Evolutionary conservation across 75 land plant species (phyloP).

Genomic region (Cunninghamia lanceolata): DNA sequence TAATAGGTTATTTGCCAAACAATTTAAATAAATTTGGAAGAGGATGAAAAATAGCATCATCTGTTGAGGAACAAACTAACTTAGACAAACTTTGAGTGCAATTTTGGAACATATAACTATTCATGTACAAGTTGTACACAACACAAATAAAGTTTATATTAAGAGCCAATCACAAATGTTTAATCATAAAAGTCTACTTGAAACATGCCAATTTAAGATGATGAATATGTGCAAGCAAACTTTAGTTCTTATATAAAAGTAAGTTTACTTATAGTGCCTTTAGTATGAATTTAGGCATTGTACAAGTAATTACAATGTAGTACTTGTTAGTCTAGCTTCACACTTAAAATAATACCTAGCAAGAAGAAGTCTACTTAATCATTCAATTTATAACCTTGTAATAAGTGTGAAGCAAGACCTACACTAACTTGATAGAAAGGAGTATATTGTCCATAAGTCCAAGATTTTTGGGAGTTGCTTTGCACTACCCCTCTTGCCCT

Average conservation of each 20-base stretch:
- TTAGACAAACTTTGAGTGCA: slow-evolving; percentile 36
- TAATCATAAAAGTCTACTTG: not conserved
- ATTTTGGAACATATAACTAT: slow-evolving; percentile 34
- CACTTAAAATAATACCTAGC: not conserved
- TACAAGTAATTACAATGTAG: not conserved
- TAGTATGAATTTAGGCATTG: not conserved
- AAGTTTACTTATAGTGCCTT: not conserved
- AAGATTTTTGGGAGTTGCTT: slow-evolving; percentile 36
- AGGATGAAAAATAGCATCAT: slow-evolving; percentile 45
- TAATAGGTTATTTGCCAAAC: slow-evolving; percentile 51
- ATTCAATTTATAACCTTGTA: slow-evolving; percentile 1
- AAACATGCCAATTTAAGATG: not conserved
- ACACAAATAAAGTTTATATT: not conserved
- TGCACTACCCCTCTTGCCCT: slow-evolving; percentile 56
- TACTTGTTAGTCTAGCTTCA: not conserved
- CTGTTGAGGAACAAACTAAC: slow-evolving; percentile 21
- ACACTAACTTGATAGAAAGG: slow-evolving; percentile 52
- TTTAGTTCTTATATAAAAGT: not conserved
- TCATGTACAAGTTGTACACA: slow-evolving; percentile 43
- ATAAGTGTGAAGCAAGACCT: not conserved
- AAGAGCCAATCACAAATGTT: not conserved
- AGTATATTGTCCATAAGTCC: slow-evolving; percentile 53
- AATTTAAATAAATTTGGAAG: slow-evolving; percentile 50
- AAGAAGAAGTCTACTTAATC: not conserved
- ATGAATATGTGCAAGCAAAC: not conserved